Evolutionary conservation across 257 asterid genomes (phyloP), one percentile per base, ranked within the genome.

Genomic region (Scutellaria minor): DNA sequence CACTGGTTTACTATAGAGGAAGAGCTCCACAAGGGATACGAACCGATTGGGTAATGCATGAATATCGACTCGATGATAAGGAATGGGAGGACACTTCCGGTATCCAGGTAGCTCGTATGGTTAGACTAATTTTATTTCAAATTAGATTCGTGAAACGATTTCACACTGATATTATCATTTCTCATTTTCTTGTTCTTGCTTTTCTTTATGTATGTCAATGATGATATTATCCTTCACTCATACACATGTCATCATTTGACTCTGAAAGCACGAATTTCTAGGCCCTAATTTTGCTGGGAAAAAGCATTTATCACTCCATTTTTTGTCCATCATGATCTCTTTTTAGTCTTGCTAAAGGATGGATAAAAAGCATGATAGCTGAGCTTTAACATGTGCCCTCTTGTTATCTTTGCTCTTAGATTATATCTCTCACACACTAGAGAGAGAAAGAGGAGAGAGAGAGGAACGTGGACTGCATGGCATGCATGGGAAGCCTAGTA

Each of bases 41-140:
- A 45, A 93, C 97, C 13, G 98, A 93, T 64, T 93, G 98, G 98
- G 97, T 90, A 0, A 93, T 93, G 98, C 98, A 93, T 60, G 98
- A 93, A 55, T 93, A 93, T 81, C 83, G 97, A 22, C 94, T 93
- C 1, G 97, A 89, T 22, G 96, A 93, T 27, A 90, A 85, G 65
- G 95, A 90, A 31, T 87, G 87, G 76, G 95, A 89, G 51, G 92
- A 89, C 67, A 71, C 84, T 54, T 82, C 95, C 52, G 95, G 90
- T 5, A 84, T 94, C 85, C 98, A 94, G 98, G 98, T 93, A 89
- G 81, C 75, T 40, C 79, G 83, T 81, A 78, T 81, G 75, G 78
- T 85, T 85, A 40, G 35, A 75, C 80, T 50, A 51, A 80, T 80
- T 78, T 75, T 8, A 22, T 24, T 46, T 31, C 37, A 31, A 31